Conservation (phyloP, 805 yeast genomes). For the Ogataea angusta region DNA sequence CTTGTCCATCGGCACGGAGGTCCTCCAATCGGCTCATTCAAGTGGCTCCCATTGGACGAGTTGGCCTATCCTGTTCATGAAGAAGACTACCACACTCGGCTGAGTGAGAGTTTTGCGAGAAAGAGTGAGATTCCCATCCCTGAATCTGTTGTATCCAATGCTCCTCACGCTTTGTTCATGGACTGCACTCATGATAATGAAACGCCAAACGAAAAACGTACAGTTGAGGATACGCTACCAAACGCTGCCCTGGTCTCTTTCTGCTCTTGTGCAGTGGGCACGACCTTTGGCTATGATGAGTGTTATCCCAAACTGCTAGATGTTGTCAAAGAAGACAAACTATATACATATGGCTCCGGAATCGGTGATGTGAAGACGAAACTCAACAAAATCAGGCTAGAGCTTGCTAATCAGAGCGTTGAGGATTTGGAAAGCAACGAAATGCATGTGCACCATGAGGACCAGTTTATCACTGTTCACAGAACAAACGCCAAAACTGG, state of each 20-base stretch:
- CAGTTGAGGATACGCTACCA: constrained; percentile 91
- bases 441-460: constrained; percentile 92
- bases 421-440: constrained; percentile 65
- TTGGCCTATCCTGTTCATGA: constrained; percentile 61
- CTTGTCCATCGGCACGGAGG: constrained; percentile 93
- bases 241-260: constrained; percentile 92
- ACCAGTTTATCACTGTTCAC: constrained; percentile 87
- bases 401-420: constrained; percentile 51
- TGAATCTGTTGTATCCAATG: constrained; percentile 56
- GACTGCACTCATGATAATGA: constrained; percentile 98
- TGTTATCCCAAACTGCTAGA: constrained; percentile 78
- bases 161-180: constrained; percentile 95
- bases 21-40: constrained; percentile 87
- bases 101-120: constrained; percentile 31
- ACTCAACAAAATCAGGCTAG: constrained; percentile 54
- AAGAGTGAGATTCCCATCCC: constrained; percentile 70
- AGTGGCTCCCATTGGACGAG: constrained; percentile 74
- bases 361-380: constrained; percentile 69
- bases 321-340: constrained; percentile 72
- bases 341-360: constrained; percentile 59
- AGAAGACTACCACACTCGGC: constrained; percentile 28
- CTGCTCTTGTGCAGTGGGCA: constrained; percentile 91
- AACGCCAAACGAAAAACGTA: constrained; percentile 82
- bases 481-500: constrained; percentile 82
- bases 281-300: constrained; percentile 93